Percentiles rank a stretch among this genome's conserved stretches.
Conservation (phyloP, 768 basidiomycete species). For the Gautieria morchelliformis region DNA sequence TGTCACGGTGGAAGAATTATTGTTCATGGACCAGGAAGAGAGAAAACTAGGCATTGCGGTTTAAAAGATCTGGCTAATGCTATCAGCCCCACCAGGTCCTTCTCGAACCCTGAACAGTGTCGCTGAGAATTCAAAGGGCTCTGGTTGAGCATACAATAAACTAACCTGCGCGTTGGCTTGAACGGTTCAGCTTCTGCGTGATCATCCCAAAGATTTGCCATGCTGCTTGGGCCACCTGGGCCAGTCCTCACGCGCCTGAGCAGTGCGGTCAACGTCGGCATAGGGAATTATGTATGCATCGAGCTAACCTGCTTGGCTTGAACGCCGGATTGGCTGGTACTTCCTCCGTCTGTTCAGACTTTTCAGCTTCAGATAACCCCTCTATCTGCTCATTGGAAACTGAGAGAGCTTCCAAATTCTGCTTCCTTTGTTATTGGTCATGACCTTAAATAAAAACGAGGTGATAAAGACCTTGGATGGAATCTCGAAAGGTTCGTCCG, state of each 20-base stretch:
- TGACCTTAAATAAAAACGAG: background rate
- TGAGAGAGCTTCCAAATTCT: slow-evolving; percentile 1
- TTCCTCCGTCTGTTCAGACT: slow-evolving; percentile 18
- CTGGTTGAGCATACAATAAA: background rate
- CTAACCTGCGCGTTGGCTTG: slow-evolving; percentile 61
- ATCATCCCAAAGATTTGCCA: slow-evolving; percentile 37
- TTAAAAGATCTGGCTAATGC: slow-evolving; percentile 24
- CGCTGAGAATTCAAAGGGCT: background rate
- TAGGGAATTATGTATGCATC: background rate
- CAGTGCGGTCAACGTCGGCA: background rate
- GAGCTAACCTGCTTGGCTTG: slow-evolving; percentile 42
- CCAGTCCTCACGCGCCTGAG: slow-evolving; percentile 24
- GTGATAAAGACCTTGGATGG: background rate
- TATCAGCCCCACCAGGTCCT: slow-evolving; percentile 58
- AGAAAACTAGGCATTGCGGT: background rate
- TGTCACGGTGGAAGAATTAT: background rate
- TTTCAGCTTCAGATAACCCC: slow-evolving; percentile 5
- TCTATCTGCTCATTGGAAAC: slow-evolving; percentile 1
- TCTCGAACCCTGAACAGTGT: slow-evolving; percentile 45
- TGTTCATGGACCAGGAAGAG: background rate
- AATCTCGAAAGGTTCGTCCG: slow-evolving; percentile 34
- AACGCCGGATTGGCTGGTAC: slow-evolving; percentile 17
- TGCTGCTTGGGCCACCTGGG: slow-evolving; percentile 21
- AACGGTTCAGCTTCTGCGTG: slow-evolving; percentile 34
- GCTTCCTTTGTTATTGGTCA: background rate